Evolutionary conservation across 2,329 filamentous ascomycete species (phyloP), one percentile per base, ranked within the genome.

Genomic region (Curvularia spicifera): DNA sequence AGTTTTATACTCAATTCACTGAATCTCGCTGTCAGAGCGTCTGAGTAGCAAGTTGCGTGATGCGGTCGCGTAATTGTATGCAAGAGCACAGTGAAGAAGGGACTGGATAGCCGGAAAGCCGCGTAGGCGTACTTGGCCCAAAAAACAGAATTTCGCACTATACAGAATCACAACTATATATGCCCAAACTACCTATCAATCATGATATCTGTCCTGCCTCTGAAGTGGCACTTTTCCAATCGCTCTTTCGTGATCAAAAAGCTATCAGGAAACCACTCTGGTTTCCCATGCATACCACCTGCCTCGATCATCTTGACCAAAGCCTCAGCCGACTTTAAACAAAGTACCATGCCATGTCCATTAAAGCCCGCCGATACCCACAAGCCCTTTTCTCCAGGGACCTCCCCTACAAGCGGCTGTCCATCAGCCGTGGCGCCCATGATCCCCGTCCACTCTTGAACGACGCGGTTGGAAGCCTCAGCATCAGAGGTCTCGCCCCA

Each of bases 321-420:
- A 0, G 83, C 87, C 63, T 83, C 81, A 0, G 86, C 86, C 28
- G 82, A 84, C 70, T 86, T 83, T 77, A 86, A 84, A 53, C 85
- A 85, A 31, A 86, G 72, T 1, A 87, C 87, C 87, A 89, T 89
- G 0, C 87, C 72, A 70, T 89, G 86, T 0, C 88, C 88, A 62
- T 88, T 87, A 62, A 89, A 89, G 5, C 85, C 82, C 3, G 83
- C 85, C 31, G 81, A 79, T 1, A 87, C 76, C 79, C 83, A 88
- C 22, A 89, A 67, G 0, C 81, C 79, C 4, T 74, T 55, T 44
- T 71, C 71, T 2, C 72, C 76, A 1, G 81, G 82, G 50, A 81
- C 78, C 13, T 69, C 63, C 0, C 78, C 78, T 0, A 80, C 76
- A 67, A 83, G 81, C 0, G 83, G 83, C n/a, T 81, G 68, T 1